A percentile compares a stretch with the other conserved stretches of the same genome.
Conservation (phyloP, 2,329 filamentous ascomycete genomes). For the Talaromyces sp. region DNA sequence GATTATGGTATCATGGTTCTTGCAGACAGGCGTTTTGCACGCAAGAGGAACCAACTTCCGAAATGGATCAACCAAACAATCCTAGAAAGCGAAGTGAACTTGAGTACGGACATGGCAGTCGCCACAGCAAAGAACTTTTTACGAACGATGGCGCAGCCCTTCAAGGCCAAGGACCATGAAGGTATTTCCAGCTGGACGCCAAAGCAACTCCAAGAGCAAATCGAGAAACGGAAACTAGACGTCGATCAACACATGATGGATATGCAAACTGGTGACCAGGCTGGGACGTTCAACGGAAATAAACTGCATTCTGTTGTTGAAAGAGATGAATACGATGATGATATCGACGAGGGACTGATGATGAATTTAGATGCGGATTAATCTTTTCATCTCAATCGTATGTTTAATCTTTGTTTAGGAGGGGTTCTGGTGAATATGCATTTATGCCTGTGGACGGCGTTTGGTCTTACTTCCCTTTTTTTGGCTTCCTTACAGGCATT, state of each 20-base stretch:
- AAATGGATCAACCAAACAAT: constrained; percentile 95
- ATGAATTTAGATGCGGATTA: constrained; percentile 31
- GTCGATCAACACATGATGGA: constrained; percentile 61
- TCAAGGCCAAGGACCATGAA: constrained; percentile 75
- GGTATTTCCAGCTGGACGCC: constrained; percentile 90
- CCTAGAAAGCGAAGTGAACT: constrained; percentile 75
- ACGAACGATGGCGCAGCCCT: constrained; percentile 85
- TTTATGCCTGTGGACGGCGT: not conserved
- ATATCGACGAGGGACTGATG: constrained; percentile 38
- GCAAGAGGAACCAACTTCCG: constrained; percentile 82
- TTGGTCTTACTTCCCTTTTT: not conserved
- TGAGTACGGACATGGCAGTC: constrained; percentile 93
- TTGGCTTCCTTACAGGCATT: not conserved
- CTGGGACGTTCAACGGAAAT: not conserved
- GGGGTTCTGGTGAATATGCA: not conserved
- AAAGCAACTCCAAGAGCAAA: constrained; percentile 67
- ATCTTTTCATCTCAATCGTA: not conserved
- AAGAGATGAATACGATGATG: constrained; percentile 38
- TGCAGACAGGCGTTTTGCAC: constrained; percentile 86
- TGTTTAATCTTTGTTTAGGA: not conserved
- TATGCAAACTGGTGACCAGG: not conserved
- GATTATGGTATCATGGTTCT: constrained; percentile 99
- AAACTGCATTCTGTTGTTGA: constrained; percentile 15
- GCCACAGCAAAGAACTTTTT: constrained; percentile 85
- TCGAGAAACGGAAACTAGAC: constrained; percentile 63